These are phyloP conservation scores for Coemansia sp. DNA, from an alignment of 192 early-diverging fungal genomes.

Conservation along the genomic window DNA sequence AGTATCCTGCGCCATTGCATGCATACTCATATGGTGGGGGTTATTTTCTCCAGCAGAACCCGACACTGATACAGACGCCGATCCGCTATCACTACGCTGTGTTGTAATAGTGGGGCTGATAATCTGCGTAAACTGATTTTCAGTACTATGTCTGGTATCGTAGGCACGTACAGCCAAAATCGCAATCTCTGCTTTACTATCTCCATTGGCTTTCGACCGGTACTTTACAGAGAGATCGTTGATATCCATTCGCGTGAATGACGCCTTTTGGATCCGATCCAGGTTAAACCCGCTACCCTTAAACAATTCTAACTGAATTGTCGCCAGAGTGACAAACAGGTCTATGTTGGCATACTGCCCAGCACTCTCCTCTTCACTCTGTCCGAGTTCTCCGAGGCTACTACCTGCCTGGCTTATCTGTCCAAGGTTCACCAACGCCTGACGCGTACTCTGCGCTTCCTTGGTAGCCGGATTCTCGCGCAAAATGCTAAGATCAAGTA, in stretches of 20 bases:
- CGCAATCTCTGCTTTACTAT: constrained; percentile 66
- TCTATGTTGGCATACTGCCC: constrained; percentile 49
- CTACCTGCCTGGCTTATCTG: constrained; percentile 19
- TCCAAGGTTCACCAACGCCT: constrained; percentile 42
- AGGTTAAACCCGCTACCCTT: constrained; percentile 55
- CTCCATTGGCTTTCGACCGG: constrained; percentile 54
- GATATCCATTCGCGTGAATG: constrained; percentile 53
- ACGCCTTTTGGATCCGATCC: constrained; percentile 50
- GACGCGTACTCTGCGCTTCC: constrained; percentile 20
- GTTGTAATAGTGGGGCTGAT: constrained; percentile 50
- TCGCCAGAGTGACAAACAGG: constrained; percentile 61
- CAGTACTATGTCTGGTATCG: constrained; percentile 73
- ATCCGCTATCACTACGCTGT: not conserved
- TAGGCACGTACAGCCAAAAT: constrained; percentile 68
- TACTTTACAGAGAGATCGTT: constrained; percentile 54
- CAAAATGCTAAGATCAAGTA: constrained; percentile 29
- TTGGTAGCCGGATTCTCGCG: constrained; percentile 40
- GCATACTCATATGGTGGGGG: constrained; percentile 24
- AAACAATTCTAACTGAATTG: constrained; percentile 81
- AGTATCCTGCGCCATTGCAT: constrained; percentile 40
- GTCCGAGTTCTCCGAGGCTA: not conserved
- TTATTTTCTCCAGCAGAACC: not conserved
- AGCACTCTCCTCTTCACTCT: constrained; percentile 1
- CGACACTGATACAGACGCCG: not conserved
- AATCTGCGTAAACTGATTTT: constrained; percentile 80